These are phyloP conservation scores for Fibroporia radiculosa DNA, from an alignment of 768 basidiomycete species.

Conservation along the genomic window DNA sequence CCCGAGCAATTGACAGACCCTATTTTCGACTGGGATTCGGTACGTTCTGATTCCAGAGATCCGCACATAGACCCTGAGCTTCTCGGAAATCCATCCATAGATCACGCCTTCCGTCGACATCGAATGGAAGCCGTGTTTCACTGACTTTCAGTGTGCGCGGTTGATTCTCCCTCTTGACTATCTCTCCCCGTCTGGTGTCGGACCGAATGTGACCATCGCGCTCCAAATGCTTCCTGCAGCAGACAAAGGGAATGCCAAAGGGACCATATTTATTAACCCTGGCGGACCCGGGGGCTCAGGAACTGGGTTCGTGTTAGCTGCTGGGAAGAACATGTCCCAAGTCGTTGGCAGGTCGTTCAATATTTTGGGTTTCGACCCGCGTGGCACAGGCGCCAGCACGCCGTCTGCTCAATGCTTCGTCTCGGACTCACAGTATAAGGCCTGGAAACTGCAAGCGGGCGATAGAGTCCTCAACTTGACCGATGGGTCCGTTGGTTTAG, in stretches of 20 bases:
- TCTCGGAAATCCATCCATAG: background rate
- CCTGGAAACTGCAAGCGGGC: constrained; percentile 6
- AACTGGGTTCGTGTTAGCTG: constrained; percentile 2
- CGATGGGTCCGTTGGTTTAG: constrained; percentile 1
- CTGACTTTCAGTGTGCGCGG: constrained; percentile 10
- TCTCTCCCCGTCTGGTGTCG: constrained; percentile 9
- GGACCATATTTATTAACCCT: constrained; percentile 13
- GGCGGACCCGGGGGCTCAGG: constrained; percentile 14
- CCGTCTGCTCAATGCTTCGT: constrained; percentile 9
- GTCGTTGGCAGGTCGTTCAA: constrained; percentile 11
- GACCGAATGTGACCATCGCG: constrained; percentile 12
- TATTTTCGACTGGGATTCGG: constrained; percentile 2
- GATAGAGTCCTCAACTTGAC: constrained; percentile 6
- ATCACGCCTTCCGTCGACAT: constrained; percentile 4
- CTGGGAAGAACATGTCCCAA: constrained; percentile 9
- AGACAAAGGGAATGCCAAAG: constrained; percentile 7
- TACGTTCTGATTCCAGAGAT: background rate
- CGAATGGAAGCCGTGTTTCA: constrained; percentile 11
- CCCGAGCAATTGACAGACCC: no score
- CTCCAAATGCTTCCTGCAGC: constrained; percentile 12
- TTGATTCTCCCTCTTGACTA: constrained; percentile 14
- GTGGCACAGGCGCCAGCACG: constrained; percentile 12
- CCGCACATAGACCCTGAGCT: background rate
- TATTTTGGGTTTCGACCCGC: constrained; percentile 15
- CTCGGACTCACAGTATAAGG: constrained; percentile 3